Conservation (phyloP, 2,329 filamentous ascomycete genomes). For the Penicillium sumatraense region DNA sequence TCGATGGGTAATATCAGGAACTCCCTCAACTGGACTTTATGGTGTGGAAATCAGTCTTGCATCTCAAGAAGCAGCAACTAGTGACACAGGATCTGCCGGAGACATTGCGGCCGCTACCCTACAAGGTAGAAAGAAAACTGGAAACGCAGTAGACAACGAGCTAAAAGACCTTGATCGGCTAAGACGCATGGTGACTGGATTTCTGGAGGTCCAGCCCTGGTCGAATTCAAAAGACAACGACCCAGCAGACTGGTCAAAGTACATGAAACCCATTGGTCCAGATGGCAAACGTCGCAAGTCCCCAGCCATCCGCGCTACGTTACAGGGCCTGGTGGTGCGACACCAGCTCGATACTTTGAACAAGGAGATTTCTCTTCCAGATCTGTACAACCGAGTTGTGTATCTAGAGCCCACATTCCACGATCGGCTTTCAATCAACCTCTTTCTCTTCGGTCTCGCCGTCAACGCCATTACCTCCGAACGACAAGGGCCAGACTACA, state of each 20-base stretch:
- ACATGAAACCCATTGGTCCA: conserved; percentile 66
- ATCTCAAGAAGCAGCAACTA: conserved; percentile 42
- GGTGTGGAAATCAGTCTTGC: conserved; percentile 69
- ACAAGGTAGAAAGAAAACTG: conserved; percentile 38
- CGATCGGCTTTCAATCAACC: conserved; percentile 79
- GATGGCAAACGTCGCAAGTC: conserved; percentile 55
- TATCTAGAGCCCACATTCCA: conserved; percentile 81
- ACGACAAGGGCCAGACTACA: conserved; percentile 79
- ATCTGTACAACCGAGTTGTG: conserved; percentile 72
- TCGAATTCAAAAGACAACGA: conserved; percentile 64
- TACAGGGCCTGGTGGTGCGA: conserved; percentile 82
- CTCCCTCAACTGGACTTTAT: conserved; percentile 81
- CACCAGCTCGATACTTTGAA: conserved; percentile 75
- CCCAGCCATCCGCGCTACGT: conserved; percentile 62
- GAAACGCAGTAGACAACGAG: conserved; percentile 57
- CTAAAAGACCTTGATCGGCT: conserved; percentile 68
- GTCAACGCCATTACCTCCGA: conserved; percentile 90
- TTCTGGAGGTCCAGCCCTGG: conserved; percentile 80
- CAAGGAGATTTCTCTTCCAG: conserved; percentile 67
- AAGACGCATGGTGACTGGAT: conserved; percentile 69
- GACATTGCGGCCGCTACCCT: conserved; percentile 37
- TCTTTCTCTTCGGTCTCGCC: conserved; percentile 82
- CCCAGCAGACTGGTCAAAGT: conserved; percentile 72
- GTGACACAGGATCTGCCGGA: conserved; percentile 40
- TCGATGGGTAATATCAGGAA: conserved; percentile 89